Percentiles rank a stretch among this genome's conserved stretches.
These are phyloP conservation scores for Colletotrichum destructivum DNA, from an alignment of 2,329 filamentous ascomycete genomes.

Conservation along the genomic window DNA sequence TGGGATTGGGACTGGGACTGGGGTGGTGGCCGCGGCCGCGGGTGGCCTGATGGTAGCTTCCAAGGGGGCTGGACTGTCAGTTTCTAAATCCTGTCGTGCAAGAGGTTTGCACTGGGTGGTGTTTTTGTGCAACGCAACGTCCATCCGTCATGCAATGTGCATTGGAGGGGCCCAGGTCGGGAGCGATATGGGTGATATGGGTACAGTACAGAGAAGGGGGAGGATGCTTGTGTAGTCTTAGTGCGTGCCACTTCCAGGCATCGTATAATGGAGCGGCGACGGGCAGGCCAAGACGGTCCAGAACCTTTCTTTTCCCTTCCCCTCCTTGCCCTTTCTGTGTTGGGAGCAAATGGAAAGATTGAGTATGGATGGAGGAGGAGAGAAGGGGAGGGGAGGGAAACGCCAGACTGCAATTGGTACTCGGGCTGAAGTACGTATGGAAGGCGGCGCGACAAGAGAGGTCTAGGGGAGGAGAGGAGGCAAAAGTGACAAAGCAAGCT, in stretches of 20 bases:
- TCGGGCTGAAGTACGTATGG: constrained; percentile 1
- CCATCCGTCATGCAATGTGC: constrained; percentile 26
- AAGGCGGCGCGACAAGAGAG: not conserved
- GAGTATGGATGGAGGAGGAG: not conserved
- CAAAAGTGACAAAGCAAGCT: constrained; percentile 27
- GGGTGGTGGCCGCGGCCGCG: constrained; percentile 37
- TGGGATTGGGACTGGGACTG: constrained; percentile 25
- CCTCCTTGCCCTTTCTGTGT: constrained; percentile 10
- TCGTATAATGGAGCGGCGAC: constrained; percentile 20
- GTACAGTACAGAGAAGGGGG: not conserved
- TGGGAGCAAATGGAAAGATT: not conserved
- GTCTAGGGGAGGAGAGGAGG: constrained; percentile 6
- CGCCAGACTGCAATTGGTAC: constrained; percentile 1
- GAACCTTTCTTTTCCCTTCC: constrained; percentile 14
- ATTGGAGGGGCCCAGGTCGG: constrained; percentile 6
- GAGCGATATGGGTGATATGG: constrained; percentile 3
- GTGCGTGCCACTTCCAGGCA: constrained; percentile 29
- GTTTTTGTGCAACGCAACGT: constrained; percentile 24
- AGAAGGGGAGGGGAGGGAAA: not conserved
- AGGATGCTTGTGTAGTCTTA: not conserved
- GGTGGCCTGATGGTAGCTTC: constrained; percentile 38
- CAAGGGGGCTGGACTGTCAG: constrained; percentile 40
- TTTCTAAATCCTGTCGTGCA: constrained; percentile 35
- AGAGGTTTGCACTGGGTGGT: not conserved
- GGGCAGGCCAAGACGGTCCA: constrained; percentile 34